phyloP scores from a whole-genome alignment of 305 asterid genomes.

The Solanum chacoense region DNA sequence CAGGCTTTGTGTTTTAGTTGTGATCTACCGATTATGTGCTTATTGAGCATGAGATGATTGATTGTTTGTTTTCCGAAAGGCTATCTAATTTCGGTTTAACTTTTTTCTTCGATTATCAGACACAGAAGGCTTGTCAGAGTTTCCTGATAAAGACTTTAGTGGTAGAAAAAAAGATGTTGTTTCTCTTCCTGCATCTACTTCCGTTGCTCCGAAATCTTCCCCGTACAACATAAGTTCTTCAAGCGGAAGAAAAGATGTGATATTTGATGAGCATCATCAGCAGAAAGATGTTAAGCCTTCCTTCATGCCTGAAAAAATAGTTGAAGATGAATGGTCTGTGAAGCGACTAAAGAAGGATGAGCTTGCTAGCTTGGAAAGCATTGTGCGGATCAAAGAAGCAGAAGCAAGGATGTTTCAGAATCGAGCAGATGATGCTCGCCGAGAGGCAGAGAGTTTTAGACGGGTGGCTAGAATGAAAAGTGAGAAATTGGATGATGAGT shows the following conservation, averaged over 20 bases:
- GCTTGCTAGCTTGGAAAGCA: constrained; percentile 67
- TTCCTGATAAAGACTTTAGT: constrained; percentile 26
- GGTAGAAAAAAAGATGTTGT: constrained; percentile 23
- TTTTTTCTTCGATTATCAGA: constrained; percentile 21
- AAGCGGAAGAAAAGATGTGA: constrained; percentile 28
- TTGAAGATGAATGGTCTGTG: constrained; percentile 94
- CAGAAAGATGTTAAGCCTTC: constrained; percentile 21
- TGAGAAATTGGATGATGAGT: constrained; percentile 69
- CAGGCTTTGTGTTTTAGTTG: not conserved
- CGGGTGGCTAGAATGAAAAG: constrained; percentile 45
- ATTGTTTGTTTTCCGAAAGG: not conserved
- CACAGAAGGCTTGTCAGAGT: constrained; percentile 42
- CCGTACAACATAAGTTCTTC: constrained; percentile 49
- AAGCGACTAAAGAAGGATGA: constrained; percentile 63
- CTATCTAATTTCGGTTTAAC: not conserved
- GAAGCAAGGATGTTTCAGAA: constrained; percentile 86
- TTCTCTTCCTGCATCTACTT: constrained; percentile 21
- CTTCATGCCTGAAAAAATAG: constrained; percentile 25
- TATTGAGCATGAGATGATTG: not conserved
- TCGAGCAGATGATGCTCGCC: constrained; percentile 74
- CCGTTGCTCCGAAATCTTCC: constrained; percentile 35
- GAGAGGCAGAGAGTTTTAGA: constrained; percentile 57
- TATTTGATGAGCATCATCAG: constrained; percentile 35
- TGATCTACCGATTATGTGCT: not conserved
- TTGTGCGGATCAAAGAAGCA: constrained; percentile 76